Percentiles rank a stretch among this genome's conserved stretches.
These are phyloP conservation scores for Fusarium papillatum DNA, from an alignment of 2,329 filamentous ascomycete genomes.

Conservation along the genomic window DNA sequence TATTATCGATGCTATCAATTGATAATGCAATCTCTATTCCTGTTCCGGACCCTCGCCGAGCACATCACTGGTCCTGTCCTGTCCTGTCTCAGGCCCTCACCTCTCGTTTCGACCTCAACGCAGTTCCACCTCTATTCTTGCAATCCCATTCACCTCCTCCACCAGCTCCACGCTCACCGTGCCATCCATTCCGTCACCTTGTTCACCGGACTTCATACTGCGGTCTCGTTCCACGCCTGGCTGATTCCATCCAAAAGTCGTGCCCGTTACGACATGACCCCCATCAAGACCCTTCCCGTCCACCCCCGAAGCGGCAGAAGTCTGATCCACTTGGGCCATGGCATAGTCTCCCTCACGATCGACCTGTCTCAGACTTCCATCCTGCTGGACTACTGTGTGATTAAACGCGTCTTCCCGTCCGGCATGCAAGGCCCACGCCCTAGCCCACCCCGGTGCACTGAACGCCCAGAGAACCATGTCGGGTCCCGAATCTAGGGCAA, in stretches of 20 bases:
- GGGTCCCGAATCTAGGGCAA: conserved; percentile 49
- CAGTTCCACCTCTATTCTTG: conserved; percentile 55
- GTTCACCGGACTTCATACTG: conserved; percentile 27
- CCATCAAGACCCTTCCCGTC: conserved; percentile 15
- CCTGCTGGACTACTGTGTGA: conserved; percentile 41
- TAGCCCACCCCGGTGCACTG: conserved; percentile 49
- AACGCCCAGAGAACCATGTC: conserved; percentile 53
- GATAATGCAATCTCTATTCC: conserved; percentile 29
- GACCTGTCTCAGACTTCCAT: conserved; percentile 49
- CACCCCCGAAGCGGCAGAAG: conserved; percentile 7
- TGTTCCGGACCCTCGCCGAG: conserved; percentile 24
- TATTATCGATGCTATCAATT: conserved; percentile 37
- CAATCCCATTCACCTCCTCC: conserved; percentile 52
- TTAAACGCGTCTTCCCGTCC: conserved; percentile 34
- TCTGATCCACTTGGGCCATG: conserved; percentile 40
- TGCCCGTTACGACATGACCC: conserved; percentile 17
- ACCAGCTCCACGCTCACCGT: conserved; percentile 48
- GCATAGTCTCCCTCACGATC: conserved; percentile 48
- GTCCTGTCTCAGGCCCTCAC: neutral
- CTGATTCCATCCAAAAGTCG: conserved; percentile 9
- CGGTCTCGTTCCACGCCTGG: conserved; percentile 25
- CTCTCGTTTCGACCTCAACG: conserved; percentile 23
- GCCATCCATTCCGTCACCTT: conserved; percentile 35
- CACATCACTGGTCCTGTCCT: neutral
- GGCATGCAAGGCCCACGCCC: conserved; percentile 48